A percentile compares a stretch with the other conserved stretches of the same genome.
Conservation (phyloP, 306 rosid species). For the Cucurbita maxima region DNA sequence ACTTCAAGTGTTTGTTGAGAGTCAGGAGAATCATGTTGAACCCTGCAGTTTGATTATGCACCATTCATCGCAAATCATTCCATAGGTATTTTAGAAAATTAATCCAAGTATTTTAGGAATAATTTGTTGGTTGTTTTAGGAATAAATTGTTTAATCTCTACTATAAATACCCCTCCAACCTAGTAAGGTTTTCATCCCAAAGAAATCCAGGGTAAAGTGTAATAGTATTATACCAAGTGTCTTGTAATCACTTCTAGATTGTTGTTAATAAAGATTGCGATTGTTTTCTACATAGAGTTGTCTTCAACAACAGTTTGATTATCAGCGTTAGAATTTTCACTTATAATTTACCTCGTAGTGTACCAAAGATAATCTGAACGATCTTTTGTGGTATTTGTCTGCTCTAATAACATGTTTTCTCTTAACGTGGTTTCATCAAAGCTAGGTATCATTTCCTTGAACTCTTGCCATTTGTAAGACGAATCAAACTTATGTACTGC, state of each 20-base stretch:
- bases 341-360: constrained; percentile 19
- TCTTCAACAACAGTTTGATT: too few relatives aligned
- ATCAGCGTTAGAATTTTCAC: not conserved
- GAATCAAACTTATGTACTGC: constrained; percentile 10
- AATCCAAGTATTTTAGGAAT: too few relatives aligned
- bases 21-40: constrained; percentile 15
- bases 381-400: constrained; percentile 19
- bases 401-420: constrained; percentile 17
- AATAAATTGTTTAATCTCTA: too few relatives aligned
- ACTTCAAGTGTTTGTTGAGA: constrained; percentile 29
- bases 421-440: constrained; percentile 9
- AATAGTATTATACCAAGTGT: too few relatives aligned
- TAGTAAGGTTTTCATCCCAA: too few relatives aligned
- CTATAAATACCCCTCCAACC: too few relatives aligned
- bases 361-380: constrained; percentile 36
- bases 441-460: constrained; percentile 16
- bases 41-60: constrained; percentile 8
- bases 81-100: too few relatives aligned
- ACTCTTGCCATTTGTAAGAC: constrained; percentile 16
- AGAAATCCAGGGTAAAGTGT: too few relatives aligned
- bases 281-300: too few relatives aligned
- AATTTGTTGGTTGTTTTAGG: too few relatives aligned
- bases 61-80: not conserved
- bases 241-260: too few relatives aligned
- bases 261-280: too few relatives aligned